Evolutionary conservation across 176 grass and related monocot species (phyloP).

Genomic region (Pontederia crassipes): DNA sequence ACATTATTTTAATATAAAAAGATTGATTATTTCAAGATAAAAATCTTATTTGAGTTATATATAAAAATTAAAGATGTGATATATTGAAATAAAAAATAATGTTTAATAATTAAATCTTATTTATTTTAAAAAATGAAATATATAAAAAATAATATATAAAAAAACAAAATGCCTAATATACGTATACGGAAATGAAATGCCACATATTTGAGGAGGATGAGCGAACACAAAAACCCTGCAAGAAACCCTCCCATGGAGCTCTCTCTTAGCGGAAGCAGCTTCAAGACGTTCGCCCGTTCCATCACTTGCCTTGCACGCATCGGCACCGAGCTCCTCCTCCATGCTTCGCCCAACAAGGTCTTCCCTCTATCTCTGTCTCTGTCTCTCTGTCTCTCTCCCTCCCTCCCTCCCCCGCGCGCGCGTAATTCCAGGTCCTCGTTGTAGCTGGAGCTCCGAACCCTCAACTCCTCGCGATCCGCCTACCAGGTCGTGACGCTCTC

Average conservation of each 20-base stretch:
- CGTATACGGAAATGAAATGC: not conserved
- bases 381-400: not conserved
- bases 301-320: conserved; percentile 68
- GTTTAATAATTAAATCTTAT: no score
- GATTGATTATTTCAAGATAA: no score
- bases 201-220: not conserved
- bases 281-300: conserved; percentile 72
- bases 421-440: not conserved
- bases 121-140: no score
- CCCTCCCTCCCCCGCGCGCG: not conserved
- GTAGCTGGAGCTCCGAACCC: conserved; percentile 73
- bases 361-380: not conserved
- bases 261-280: conserved; percentile 48
- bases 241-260: conserved; percentile 47
- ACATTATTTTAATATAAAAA: no score
- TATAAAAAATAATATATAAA: no score
- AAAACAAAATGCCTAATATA: no score
- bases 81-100: no score
- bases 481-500: conserved; percentile 62
- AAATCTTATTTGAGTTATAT: no score
- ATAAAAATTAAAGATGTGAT: no score
- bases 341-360: conserved; percentile 65
- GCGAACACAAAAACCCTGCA: not conserved
- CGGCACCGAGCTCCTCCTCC: conserved; percentile 63
- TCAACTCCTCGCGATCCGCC: conserved; percentile 74